Evolutionary conservation across 2,329 filamentous ascomycete genomes (phyloP).

Genomic region (Arthrobotrys megalospora): DNA sequence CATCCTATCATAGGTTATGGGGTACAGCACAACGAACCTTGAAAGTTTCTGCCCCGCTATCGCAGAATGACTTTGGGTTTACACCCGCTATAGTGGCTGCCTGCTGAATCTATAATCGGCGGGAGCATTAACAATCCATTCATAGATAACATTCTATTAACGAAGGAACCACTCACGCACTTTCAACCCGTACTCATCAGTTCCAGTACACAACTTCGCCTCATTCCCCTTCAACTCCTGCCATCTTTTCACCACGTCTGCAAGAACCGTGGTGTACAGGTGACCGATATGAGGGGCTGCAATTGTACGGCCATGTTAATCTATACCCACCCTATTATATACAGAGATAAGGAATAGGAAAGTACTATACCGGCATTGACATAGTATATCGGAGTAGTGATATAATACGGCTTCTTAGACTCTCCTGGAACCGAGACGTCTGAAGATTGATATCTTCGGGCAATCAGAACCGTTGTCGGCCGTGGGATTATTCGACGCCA

Average conservation of each 20-base stretch:
- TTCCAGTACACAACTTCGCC: slow-evolving; percentile 87
- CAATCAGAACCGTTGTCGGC: not conserved
- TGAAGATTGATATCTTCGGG: slow-evolving; percentile 34
- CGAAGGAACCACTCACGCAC: slow-evolving; percentile 65
- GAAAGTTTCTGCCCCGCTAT: slow-evolving; percentile 85
- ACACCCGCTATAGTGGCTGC: slow-evolving; percentile 78
- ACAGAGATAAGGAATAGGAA: not conserved
- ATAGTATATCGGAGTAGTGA: slow-evolving; percentile 98
- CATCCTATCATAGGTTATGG: not conserved
- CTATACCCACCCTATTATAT: too few species aligned
- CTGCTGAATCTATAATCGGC: slow-evolving; percentile 77
- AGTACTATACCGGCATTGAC: slow-evolving; percentile 84
- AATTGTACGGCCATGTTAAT: slow-evolving; percentile 4
- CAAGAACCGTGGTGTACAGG: slow-evolving; percentile 90
- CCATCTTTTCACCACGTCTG: slow-evolving; percentile 94
- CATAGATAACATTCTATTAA: slow-evolving; percentile 29
- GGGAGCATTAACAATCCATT: slow-evolving; percentile 54
- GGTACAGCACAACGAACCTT: slow-evolving; percentile 68
- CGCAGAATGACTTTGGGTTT: slow-evolving; percentile 87
- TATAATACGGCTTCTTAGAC: slow-evolving; percentile 85
- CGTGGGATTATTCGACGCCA: slow-evolving; percentile 5
- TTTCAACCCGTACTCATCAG: slow-evolving; percentile 98
- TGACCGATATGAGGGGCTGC: slow-evolving; percentile 93
- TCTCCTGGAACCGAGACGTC: not conserved
- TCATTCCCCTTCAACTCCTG: slow-evolving; percentile 80